phyloP scores from a whole-genome alignment of 331 rosid genomes.

The Malus hybrid region DNA sequence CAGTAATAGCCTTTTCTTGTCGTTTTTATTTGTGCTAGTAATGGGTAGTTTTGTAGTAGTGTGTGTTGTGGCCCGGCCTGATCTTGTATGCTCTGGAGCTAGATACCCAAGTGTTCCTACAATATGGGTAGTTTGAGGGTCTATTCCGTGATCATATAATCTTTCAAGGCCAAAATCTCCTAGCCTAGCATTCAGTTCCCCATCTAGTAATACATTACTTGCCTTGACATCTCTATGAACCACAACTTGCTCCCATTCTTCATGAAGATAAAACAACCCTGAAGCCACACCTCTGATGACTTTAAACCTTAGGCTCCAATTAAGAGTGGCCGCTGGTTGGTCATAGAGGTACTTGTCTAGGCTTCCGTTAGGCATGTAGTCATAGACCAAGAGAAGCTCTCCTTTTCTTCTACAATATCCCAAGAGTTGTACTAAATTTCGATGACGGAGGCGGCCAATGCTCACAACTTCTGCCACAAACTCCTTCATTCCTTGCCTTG shows the following conservation, averaged over 20 bases:
- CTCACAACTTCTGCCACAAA: slow-evolving; percentile 35
- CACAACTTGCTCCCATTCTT: no score
- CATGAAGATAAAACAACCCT: no score
- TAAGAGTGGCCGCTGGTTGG: no score
- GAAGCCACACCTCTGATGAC: no score
- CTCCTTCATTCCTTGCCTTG: slow-evolving; percentile 28
- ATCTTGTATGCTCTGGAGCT: slow-evolving; percentile 25
- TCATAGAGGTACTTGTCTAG: no score
- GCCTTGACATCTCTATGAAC: no score
- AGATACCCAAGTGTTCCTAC: slow-evolving; percentile 36
- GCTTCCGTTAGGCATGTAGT: no score
- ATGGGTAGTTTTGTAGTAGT: no score
- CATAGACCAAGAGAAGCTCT: slow-evolving; percentile 19
- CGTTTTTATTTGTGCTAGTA: no score
- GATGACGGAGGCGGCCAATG: slow-evolving; percentile 32
- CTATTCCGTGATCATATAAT: slow-evolving; percentile 23
- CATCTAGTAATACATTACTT: no score
- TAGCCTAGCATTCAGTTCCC: slow-evolving; percentile 3
- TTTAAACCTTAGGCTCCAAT: no score
- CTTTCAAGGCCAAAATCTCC: slow-evolving; percentile 40
- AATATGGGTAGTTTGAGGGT: slow-evolving; percentile 17
- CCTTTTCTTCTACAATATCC: slow-evolving; percentile 33
- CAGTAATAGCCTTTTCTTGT: no score
- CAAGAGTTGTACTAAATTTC: slow-evolving; percentile 31
- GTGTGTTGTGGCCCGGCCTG: slow-evolving; percentile 22